These are phyloP conservation scores for Fraxinus cuspidata DNA, from an alignment of 257 asterid species.

Conservation along the genomic window DNA sequence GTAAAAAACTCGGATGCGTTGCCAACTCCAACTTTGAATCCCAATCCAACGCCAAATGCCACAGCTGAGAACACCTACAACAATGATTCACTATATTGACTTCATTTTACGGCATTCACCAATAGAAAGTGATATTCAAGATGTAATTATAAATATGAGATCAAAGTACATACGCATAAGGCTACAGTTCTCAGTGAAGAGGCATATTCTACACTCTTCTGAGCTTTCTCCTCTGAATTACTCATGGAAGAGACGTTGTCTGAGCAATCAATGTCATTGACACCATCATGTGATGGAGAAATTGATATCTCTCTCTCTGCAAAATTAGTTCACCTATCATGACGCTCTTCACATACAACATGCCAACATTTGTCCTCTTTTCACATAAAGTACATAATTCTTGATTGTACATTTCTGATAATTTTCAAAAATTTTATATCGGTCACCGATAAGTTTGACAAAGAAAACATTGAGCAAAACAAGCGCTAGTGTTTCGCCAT, in stretches of 20 bases:
- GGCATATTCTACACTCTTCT: constrained; percentile 42
- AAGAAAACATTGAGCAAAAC: constrained; percentile 13
- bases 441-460: not conserved
- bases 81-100: constrained; percentile 47
- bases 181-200: constrained; percentile 81
- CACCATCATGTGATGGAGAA: constrained; percentile 38
- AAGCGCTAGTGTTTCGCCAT: not conserved
- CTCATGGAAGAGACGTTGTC: constrained; percentile 36
- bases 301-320: constrained; percentile 48
- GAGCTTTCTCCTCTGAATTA: constrained; percentile 40
- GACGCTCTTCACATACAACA: constrained; percentile 13
- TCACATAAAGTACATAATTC: not conserved
- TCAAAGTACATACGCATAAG: constrained; percentile 62
- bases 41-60: constrained; percentile 86
- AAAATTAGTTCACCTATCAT: constrained; percentile 28
- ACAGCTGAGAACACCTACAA: constrained; percentile 88
- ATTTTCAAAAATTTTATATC: constrained; percentile 4
- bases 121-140: constrained; percentile 14
- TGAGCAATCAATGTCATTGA: constrained; percentile 30
- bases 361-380: constrained; percentile 9
- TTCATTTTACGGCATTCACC: constrained; percentile 43
- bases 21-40: constrained; percentile 73
- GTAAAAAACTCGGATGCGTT: constrained; percentile 92
- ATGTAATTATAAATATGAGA: constrained; percentile 7
- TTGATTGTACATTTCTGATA: not conserved